Evolutionary conservation across 768 basidiomycete genomes (phyloP).

Genomic region (Goffeauzyma gilvescens): DNA sequence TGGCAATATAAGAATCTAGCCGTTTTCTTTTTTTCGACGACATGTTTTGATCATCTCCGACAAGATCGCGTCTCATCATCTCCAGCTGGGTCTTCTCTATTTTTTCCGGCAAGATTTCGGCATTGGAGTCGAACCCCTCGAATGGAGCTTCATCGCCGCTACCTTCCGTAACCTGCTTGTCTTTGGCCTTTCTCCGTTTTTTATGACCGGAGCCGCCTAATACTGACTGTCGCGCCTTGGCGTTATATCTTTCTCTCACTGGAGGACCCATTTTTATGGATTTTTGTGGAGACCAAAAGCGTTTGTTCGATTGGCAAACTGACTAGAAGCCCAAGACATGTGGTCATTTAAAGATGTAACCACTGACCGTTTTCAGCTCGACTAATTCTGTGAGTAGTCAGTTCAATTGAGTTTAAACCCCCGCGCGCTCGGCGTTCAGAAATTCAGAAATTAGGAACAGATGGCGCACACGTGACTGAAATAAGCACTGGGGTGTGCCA

Average conservation of each 20-base stretch:
- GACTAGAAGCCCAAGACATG: no score
- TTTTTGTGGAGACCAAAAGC: no score
- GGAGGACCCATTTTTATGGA: conserved; percentile 15
- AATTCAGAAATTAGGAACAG: no score
- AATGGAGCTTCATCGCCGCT: conserved; percentile 13
- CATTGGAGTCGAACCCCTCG: conserved; percentile 5
- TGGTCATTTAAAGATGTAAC: no score
- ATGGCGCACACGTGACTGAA: no score
- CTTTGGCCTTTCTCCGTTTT: conserved; percentile 35
- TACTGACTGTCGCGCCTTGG: conserved; percentile 48
- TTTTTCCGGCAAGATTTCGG: conserved; percentile 42
- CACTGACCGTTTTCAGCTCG: no score
- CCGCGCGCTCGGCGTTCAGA: no score
- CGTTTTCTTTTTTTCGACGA: conserved; percentile 70
- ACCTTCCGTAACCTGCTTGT: conserved; percentile 9
- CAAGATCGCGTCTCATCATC: conserved; percentile 3
- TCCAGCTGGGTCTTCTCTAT: conserved; percentile 43
- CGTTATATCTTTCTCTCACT: conserved; percentile 36
- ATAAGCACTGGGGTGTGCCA: no score
- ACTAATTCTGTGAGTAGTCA: no score
- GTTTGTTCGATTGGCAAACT: no score
- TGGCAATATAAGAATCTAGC: conserved; percentile 77
- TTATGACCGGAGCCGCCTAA: conserved; percentile 47
- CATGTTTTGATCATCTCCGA: conserved; percentile 43
- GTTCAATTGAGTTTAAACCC: no score